A percentile compares a stretch with the other conserved stretches of the same genome.
Conservation (phyloP, 225 moss, liverwort and hornwort species). For the Rhytidiadelphus loreus region DNA sequence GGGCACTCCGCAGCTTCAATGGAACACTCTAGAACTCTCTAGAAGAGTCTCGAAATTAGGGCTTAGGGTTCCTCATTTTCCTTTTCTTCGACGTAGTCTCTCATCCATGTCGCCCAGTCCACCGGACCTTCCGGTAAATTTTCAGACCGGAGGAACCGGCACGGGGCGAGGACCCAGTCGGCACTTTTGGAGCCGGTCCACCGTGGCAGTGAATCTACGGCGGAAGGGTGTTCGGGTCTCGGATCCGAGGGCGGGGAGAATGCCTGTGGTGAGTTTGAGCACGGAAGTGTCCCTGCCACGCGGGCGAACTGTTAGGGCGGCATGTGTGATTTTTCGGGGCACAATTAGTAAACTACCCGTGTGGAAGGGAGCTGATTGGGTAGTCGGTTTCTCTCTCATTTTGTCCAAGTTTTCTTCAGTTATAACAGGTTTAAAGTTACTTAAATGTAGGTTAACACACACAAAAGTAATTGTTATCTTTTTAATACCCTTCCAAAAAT, state of each 20-base stretch:
- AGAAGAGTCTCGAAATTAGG: constrained; percentile 17
- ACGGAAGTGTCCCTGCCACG: not conserved
- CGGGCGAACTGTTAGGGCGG: not conserved
- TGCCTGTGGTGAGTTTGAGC: not conserved
- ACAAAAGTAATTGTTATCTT: not conserved
- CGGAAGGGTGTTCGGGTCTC: not conserved
- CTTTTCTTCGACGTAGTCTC: not conserved
- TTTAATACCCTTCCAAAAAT: not conserved
- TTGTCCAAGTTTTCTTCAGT: not conserved
- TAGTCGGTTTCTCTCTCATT: not conserved
- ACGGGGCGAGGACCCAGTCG: not conserved
- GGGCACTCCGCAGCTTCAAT: not conserved
- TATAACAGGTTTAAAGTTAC: not conserved
- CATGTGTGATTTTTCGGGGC: not conserved
- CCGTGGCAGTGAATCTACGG: not conserved
- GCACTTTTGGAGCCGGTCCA: not conserved
- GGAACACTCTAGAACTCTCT: constrained; percentile 1
- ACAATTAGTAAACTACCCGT: not conserved
- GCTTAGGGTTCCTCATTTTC: constrained; percentile 10
- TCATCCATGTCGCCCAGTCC: not conserved
- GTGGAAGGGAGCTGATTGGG: not conserved
- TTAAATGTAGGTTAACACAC: too few species aligned
- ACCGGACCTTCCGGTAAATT: not conserved
- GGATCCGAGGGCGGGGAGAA: not conserved
- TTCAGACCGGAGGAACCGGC: not conserved